Evolutionary conservation across 1,284 basidiomycete species (phyloP).

Genomic region (Marasmius oreades): DNA sequence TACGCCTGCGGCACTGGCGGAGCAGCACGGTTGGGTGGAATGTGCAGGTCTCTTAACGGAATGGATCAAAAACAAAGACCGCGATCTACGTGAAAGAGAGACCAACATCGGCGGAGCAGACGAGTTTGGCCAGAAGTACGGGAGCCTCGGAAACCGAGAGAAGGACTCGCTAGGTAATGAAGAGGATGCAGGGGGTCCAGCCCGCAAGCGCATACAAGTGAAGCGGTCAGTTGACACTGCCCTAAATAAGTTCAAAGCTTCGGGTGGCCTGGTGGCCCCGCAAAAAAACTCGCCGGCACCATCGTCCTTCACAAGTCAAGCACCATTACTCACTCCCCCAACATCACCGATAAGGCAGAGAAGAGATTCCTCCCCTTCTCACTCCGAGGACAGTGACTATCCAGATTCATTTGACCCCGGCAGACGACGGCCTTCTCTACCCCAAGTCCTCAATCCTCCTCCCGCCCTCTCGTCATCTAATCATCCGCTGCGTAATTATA

Average conservation of each 20-base stretch:
- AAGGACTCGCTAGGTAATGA: slow-evolving; percentile 22
- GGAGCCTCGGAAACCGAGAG: background rate
- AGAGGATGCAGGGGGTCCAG: slow-evolving; percentile 22
- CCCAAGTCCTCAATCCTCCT: slow-evolving; percentile 35
- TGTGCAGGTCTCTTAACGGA: slow-evolving; percentile 56
- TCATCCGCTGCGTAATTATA: slow-evolving; percentile 8
- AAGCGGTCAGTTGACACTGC: slow-evolving; percentile 65
- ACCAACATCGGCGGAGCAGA: slow-evolving; percentile 15
- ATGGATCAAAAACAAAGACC: slow-evolving; percentile 58
- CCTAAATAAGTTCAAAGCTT: slow-evolving; percentile 48
- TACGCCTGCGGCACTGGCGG: slow-evolving; percentile 73
- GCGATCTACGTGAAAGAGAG: slow-evolving; percentile 48
- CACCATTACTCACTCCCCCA: slow-evolving; percentile 34
- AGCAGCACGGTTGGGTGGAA: slow-evolving; percentile 62
- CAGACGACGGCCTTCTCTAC: slow-evolving; percentile 41
- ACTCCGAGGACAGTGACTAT: slow-evolving; percentile 21
- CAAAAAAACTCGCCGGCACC: slow-evolving; percentile 19
- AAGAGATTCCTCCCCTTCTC: slow-evolving; percentile 31
- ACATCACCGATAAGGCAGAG: slow-evolving; percentile 35
- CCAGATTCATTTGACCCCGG: slow-evolving; percentile 28
- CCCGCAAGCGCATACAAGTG: slow-evolving; percentile 46
- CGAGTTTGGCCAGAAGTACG: slow-evolving; percentile 4
- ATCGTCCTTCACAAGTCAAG: slow-evolving; percentile 22
- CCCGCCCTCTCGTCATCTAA: slow-evolving; percentile 16
- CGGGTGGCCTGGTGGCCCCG: slow-evolving; percentile 13